Base-by-base conservation (phyloP, 352 stramenopile genomes). In the Aphanomyces astaci region DNA sequence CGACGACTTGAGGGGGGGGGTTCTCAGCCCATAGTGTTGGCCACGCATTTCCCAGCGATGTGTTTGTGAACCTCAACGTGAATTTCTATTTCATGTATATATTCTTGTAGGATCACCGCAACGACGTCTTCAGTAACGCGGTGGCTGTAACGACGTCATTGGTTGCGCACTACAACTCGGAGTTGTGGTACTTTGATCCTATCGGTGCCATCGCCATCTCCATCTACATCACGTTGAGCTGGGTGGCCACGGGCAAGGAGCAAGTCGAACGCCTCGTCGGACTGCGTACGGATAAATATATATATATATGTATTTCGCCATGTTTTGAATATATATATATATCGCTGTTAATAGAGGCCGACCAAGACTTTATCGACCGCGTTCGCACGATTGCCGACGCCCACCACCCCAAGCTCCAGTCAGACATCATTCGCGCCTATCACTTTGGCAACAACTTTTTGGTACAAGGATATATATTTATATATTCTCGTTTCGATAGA, bases 381-480 rank as follows among this genome's bases (percentile, higher is more conserved):
- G 81, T 98, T 28, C 78, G 86, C 15, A 71, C 88, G 30, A 78
- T 98, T n/a, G 92, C 88, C 1, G 81, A 95, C 62, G 76, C 86
- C 43, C 88, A 96, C 70, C 88, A 96, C 64, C 82, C 82, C 10
- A 66, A 86, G 52, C 95, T 98, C 80, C 78, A 86, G 64, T 89
- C 96, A 1, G 96, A 99, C 73, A 96, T 97, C 31, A 79, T 96
- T 27, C 86, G 90, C 25, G 90, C 90, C 5, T 99, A 99, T 75
- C 94, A 98, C 72, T 99, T 98, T 74, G 96, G 95, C 65, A 96
- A 95, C 71, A 97, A 98, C 73, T 99, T 98, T 72, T 77, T 98
- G 27, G 86, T 69, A 59, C 4, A n/a, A n/a, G n/a, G n/a, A n/a
- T n/a, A n/a, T n/a, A n/a, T n/a, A n/a, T n/a, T n/a, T n/a, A n/a